Conservation (phyloP, 2,329 filamentous ascomycete genomes). For the Capronia americana region DNA sequence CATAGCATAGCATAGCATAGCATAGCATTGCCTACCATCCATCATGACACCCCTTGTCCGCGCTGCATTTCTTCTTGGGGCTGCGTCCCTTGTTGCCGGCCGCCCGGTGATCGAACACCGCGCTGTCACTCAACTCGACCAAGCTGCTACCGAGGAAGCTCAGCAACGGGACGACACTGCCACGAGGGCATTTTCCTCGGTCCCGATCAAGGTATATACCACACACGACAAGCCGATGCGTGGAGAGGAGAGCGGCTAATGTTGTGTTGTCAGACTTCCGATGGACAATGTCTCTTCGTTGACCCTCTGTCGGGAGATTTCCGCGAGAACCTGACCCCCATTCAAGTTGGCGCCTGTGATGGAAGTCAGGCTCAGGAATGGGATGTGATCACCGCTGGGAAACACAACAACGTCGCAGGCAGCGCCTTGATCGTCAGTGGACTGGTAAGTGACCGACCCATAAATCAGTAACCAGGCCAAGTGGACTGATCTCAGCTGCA, state of each 20-base stretch:
- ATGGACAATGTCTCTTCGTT: conserved; percentile 60
- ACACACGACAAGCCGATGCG: background rate
- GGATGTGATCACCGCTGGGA: conserved; percentile 59
- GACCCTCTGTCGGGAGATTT: conserved; percentile 62
- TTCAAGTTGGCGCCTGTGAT: conserved; percentile 55
- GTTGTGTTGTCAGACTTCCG: conserved; percentile 46
- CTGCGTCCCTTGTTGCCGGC: conserved; percentile 20
- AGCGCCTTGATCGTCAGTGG: conserved; percentile 63
- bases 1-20: background rate
- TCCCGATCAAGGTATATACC: conserved; percentile 51
- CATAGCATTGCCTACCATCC: background rate
- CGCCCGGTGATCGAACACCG: conserved; percentile 40
- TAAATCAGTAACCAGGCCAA: background rate
- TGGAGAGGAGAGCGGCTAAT: background rate
- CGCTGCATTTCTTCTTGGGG: conserved; percentile 17
- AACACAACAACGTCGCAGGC: conserved; percentile 57
- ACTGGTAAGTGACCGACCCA: conserved; percentile 45
- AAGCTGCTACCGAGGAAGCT: conserved; percentile 58
- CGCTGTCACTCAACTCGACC: conserved; percentile 58
- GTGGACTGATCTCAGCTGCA: background rate
- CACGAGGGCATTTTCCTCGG: conserved; percentile 54
- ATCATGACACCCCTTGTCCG: conserved; percentile 24
- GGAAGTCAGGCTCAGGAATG: conserved; percentile 58
- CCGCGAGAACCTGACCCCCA: conserved; percentile 60
- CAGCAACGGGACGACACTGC: conserved; percentile 57